Conservation (phyloP, 1,139 yeast species). For the Taphrina wiesneri region DNA sequence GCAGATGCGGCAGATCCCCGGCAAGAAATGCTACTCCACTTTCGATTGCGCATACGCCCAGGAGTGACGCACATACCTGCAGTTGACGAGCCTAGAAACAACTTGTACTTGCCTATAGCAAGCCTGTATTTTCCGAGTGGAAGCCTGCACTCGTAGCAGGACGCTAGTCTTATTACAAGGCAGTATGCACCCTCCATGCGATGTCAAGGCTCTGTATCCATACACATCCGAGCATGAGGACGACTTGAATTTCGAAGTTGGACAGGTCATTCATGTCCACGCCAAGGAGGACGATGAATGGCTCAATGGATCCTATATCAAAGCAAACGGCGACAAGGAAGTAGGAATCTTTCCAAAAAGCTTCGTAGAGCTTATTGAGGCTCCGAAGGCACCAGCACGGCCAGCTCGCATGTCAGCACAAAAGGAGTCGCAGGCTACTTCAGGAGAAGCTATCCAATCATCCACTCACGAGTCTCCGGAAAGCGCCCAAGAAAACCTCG, state of each 20-base stretch:
- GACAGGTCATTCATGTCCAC: slow-evolving; percentile 70
- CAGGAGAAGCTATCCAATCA: not conserved
- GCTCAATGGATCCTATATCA: slow-evolving; percentile 70
- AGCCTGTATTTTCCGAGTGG: no score
- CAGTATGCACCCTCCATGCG: slow-evolving; percentile 16
- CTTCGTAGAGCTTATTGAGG: slow-evolving; percentile 60
- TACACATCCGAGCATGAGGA: slow-evolving; percentile 80
- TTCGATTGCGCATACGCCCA: not conserved
- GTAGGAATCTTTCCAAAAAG: slow-evolving; percentile 86
- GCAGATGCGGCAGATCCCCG: slow-evolving; percentile 7
- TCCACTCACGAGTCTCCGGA: no score
- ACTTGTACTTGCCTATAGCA: not conserved
- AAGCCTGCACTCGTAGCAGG: no score
- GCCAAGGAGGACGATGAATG: slow-evolving; percentile 87
- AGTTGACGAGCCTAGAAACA: no score
- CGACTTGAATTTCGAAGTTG: slow-evolving; percentile 70
- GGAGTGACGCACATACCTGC: slow-evolving; percentile 2
- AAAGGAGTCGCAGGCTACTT: not conserved
- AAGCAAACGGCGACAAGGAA: slow-evolving; percentile 47
- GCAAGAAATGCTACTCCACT: not conserved
- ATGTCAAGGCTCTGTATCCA: slow-evolving; percentile 57
- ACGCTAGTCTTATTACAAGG: not conserved
- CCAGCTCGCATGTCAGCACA: not conserved
- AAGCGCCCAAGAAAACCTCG: no score
- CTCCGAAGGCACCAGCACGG: slow-evolving; percentile 40